These are phyloP conservation scores for Pilatotrama ljubarskyi DNA, from an alignment of 768 basidiomycete genomes.

Conservation along the genomic window DNA sequence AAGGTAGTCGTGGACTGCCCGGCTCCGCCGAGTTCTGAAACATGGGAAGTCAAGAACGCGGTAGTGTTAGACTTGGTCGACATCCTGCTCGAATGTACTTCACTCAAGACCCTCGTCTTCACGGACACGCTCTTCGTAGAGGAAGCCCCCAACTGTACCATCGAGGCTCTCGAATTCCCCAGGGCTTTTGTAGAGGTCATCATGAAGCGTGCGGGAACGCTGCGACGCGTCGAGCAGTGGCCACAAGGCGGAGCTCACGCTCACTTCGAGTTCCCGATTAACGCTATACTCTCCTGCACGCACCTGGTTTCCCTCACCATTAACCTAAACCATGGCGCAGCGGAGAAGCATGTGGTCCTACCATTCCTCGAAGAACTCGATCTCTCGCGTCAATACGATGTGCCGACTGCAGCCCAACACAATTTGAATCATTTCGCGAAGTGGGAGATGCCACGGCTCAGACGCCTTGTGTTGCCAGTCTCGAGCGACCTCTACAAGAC, in stretches of 20 bases:
- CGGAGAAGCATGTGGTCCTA: background rate
- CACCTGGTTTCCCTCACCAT: background rate
- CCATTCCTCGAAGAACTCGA: background rate
- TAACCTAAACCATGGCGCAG: background rate
- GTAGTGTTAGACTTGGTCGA: background rate
- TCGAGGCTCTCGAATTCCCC: background rate
- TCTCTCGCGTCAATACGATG: conserved; percentile 1
- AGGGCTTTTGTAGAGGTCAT: background rate
- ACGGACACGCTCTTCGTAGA: conserved; percentile 4
- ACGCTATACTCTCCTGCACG: background rate
- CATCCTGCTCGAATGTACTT: background rate
- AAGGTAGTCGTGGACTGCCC: conserved; percentile 2
- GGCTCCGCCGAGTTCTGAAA: background rate
- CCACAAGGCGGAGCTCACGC: background rate
- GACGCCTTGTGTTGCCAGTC: background rate
- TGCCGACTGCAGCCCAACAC: background rate
- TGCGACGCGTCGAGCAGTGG: conserved; percentile 5
- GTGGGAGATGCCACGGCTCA: conserved; percentile 1
- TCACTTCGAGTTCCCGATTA: background rate
- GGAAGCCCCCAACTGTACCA: background rate
- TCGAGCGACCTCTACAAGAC: background rate
- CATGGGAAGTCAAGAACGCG: too few species aligned
- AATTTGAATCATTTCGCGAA: background rate
- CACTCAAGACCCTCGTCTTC: background rate
- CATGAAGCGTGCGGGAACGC: background rate